Evolutionary conservation across 345 rosid species (phyloP).

Genomic region (Melastoma malabathricum): DNA sequence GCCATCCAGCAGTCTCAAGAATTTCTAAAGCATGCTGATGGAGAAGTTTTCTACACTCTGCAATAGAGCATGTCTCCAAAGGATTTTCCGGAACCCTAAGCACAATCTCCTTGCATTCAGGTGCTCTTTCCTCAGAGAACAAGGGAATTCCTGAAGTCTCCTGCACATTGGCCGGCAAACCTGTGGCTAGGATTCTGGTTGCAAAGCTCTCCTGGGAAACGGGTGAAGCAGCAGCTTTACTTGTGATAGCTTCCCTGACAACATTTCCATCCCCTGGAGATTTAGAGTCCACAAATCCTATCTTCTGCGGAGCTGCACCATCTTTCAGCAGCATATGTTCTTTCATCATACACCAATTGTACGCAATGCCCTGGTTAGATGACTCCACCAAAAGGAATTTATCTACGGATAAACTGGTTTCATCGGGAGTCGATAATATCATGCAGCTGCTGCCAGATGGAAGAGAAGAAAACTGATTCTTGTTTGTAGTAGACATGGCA

Average conservation of each 20-base stretch:
- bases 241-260: constrained; percentile 25
- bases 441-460: constrained; percentile 2
- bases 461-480: too few species aligned
- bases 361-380: constrained; percentile 40
- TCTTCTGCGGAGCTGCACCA: constrained; percentile 15
- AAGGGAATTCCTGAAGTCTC: constrained; percentile 21
- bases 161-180: constrained; percentile 22
- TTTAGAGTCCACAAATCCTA: constrained; percentile 16
- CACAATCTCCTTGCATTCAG: constrained; percentile 17
- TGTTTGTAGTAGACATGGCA: constrained; percentile 12
- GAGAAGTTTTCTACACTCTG: constrained; percentile 68
- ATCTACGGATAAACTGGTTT: constrained; percentile 16
- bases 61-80: constrained; percentile 23
- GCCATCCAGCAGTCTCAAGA: constrained; percentile 56
- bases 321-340: constrained; percentile 16
- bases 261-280: constrained; percentile 11
- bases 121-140: constrained; percentile 15
- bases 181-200: constrained; percentile 23
- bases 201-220: constrained; percentile 69
- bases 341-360: constrained; percentile 42
- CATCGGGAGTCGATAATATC: constrained; percentile 9
- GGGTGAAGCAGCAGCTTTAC: constrained; percentile 51
- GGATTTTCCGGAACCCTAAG: constrained; percentile 18
- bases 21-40: constrained; percentile 34
- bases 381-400: constrained; percentile 49